Evolutionary conservation across 2,329 filamentous ascomycete species (phyloP).

Genomic region (Stagonosporopsis rhizophila): DNA sequence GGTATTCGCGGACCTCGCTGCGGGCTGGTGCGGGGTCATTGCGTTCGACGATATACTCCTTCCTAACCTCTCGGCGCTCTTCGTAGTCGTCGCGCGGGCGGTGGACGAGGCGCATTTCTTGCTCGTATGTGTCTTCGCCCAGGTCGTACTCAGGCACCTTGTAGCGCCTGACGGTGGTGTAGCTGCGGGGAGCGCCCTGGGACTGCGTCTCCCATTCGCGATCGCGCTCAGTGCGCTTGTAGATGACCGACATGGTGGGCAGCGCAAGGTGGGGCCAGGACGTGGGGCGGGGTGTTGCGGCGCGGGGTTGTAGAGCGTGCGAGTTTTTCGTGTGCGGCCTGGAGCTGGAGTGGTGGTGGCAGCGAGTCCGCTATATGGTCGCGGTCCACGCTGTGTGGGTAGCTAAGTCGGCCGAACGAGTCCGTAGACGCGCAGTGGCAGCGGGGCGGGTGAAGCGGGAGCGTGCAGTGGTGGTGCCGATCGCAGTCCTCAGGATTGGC

Average conservation of each 20-base stretch:
- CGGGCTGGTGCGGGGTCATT: slow-evolving; percentile 33
- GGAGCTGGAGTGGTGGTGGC: background rate
- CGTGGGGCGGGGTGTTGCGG: slow-evolving; percentile 3
- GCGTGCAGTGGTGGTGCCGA: slow-evolving; percentile 29
- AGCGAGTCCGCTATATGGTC: slow-evolving; percentile 3
- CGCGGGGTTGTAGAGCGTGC: slow-evolving; percentile 4
- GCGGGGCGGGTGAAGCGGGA: slow-evolving; percentile 24
- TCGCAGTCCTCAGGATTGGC: slow-evolving; percentile 28
- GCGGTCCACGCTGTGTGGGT: slow-evolving; percentile 21
- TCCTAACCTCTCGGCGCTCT: slow-evolving; percentile 40
- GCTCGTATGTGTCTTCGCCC: slow-evolving; percentile 52
- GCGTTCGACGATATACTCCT: slow-evolving; percentile 52
- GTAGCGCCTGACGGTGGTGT: slow-evolving; percentile 68
- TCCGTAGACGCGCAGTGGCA: no score
- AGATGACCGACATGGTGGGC: slow-evolving; percentile 54
- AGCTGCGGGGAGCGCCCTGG: slow-evolving; percentile 50
- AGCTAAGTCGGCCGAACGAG: no score
- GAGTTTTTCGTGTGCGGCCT: background rate
- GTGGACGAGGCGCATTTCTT: slow-evolving; percentile 59
- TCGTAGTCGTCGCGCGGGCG: slow-evolving; percentile 41
- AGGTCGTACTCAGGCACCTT: slow-evolving; percentile 58
- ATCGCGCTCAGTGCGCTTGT: slow-evolving; percentile 51
- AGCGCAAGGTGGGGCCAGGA: slow-evolving; percentile 1
- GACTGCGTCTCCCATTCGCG: slow-evolving; percentile 53
- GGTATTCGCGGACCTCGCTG: slow-evolving; percentile 48